Conservation (phyloP, 257 asterid species). For the Penstemon barbatus region DNA sequence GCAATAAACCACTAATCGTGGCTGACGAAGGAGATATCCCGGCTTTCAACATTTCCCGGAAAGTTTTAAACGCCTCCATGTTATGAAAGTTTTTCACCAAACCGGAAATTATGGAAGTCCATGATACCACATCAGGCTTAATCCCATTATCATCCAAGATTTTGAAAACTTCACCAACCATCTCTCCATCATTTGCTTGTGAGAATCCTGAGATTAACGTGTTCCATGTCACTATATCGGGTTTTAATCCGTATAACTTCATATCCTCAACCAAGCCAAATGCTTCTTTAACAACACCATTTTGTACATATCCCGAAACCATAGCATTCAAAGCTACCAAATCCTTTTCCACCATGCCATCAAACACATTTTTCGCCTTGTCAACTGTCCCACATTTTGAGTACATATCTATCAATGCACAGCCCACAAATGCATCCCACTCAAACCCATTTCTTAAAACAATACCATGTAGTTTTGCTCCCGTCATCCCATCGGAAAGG, state of each 20-base stretch:
- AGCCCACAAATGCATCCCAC: conserved; percentile 49
- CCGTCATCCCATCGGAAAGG: conserved; percentile 46
- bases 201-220: conserved; percentile 70
- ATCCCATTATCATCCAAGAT: conserved; percentile 43
- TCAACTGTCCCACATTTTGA: conserved; percentile 52
- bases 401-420: conserved; percentile 68
- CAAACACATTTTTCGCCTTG: conserved; percentile 54
- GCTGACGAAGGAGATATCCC: conserved; percentile 54
- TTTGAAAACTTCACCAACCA: conserved; percentile 40
- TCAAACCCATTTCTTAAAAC: conserved; percentile 44
- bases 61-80: conserved; percentile 44
- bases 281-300: conserved; percentile 40
- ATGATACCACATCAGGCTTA: conserved; percentile 65
- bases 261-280: conserved; percentile 45
- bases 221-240: conserved; percentile 67
- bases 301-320: conserved; percentile 60
- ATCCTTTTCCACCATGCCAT: conserved; percentile 47
- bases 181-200: conserved; percentile 43
- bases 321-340: conserved; percentile 61
- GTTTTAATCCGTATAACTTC: conserved; percentile 41
- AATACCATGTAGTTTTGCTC: conserved; percentile 51
- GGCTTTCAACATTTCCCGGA: conserved; percentile 46
- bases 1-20: conserved; percentile 61
- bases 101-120: conserved; percentile 74
- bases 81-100: conserved; percentile 56